Base-by-base conservation (phyloP, 768 basidiomycete genomes). In the Naganishia randhawae region DNA sequence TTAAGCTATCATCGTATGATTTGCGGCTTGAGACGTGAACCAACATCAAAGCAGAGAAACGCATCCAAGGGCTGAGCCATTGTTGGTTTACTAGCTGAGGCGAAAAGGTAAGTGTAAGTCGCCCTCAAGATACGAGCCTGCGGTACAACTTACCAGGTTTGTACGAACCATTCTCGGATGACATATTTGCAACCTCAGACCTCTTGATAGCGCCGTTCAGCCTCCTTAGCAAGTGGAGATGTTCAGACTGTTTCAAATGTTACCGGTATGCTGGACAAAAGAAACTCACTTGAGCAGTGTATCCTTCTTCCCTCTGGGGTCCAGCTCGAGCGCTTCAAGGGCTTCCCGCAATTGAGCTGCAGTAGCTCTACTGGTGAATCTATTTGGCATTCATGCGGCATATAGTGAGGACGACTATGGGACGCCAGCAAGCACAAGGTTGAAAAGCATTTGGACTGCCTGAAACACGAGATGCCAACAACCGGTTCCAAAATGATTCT, bases 11-110 rank as follows among this genome's bases (percentile, higher is more conserved):
- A 27, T 32, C 50, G 53, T n/a, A 19, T 31, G 27, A n/a, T 25
- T 63, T 13, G 6, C 0, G n/a, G 19, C 11, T 42, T 35, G 19
- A 48, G 35, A 31, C n/a, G 11, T 5, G 9, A 41, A 54, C 69
- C 11, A 35, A 94, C 88, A 73, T 97, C 94, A 65, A 95, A 83
- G 39, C 96, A 88, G 19, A 96, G 85, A 75, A 92, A 92, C 5
- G 85, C 86, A 53, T 92, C 90, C 74, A 86, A 89, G 0, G 68
- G 71, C 68, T 79, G 74, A 62, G 10, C 27, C 37, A 39, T 22
- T 5, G 35, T 39, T 13, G 27, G 33, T n/a, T 16, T 35, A 37
- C 19, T 13, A 39, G 37, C 57, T 61, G 25, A 10, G 16, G 27
- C 14, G 29, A 14, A 2, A 37, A 33, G 37, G 16, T 55, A 22